These are phyloP conservation scores for Aspergillus sp. DNA, from an alignment of 2,329 filamentous ascomycete species.

Conservation along the genomic window DNA sequence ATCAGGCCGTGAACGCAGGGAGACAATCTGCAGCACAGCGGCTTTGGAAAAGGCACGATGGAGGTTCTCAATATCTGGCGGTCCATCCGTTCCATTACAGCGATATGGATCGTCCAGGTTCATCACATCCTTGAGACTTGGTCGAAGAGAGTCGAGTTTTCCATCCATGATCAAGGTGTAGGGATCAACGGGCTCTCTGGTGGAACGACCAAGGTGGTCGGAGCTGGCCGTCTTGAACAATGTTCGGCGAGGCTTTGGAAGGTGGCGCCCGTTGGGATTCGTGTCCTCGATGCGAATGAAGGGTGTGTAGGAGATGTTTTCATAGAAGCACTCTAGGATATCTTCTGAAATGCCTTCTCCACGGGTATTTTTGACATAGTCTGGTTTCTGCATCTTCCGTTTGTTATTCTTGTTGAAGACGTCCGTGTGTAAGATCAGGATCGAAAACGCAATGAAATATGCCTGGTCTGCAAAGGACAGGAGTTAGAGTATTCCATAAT, in stretches of 20 bases:
- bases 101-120: conserved; percentile 87
- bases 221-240: conserved; percentile 66
- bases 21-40: conserved; percentile 91
- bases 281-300: conserved; percentile 98
- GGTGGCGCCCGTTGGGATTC: conserved; percentile 68
- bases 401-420: conserved; percentile 99
- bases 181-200: conserved; percentile 87
- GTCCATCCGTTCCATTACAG: conserved; percentile 75
- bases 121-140: conserved; percentile 89
- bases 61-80: conserved; percentile 75
- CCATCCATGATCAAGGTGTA: conserved; percentile 92
- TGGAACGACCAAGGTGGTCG: conserved; percentile 64
- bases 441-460: conserved; percentile 97
- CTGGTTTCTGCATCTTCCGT: conserved; percentile 94
- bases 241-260: conserved; percentile 70
- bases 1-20: conserved; percentile 86
- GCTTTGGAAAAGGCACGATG: conserved; percentile 90
- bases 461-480: conserved; percentile 67
- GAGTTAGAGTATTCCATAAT: no score
- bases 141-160: conserved; percentile 78
- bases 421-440: conserved; percentile 94
- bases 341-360: conserved; percentile 93
- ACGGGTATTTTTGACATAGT: conserved; percentile 92
- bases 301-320: conserved; percentile 97
- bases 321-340: conserved; percentile 93